These are phyloP conservation scores for Tinospora cordifolia DNA, from an alignment of 164 flowering plant genomes.

Conservation along the genomic window DNA sequence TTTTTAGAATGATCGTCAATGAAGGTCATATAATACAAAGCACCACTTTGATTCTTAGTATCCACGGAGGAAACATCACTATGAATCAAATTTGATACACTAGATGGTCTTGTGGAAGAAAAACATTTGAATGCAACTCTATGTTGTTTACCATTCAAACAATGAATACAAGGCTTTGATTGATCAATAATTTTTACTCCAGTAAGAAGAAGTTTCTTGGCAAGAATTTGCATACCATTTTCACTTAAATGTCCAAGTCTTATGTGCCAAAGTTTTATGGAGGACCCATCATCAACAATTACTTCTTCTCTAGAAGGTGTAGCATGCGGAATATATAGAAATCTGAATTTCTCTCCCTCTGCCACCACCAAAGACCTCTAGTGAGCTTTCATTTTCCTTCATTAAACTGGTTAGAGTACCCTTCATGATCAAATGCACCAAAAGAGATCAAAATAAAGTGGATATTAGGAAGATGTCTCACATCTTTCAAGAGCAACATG, in stretches of 20 bases:
- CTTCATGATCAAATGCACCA: neutral
- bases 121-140: neutral
- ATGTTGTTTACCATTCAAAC: neutral
- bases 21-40: slow-evolving; percentile 2
- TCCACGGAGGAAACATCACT: neutral
- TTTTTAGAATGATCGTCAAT: slow-evolving; percentile 2
- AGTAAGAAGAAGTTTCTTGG: neutral
- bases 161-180: neutral
- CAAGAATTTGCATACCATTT: neutral
- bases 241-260: neutral
- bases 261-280: neutral
- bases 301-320: neutral
- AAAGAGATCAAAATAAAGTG: neutral
- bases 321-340: neutral
- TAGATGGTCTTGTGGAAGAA: neutral
- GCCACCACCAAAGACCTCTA: neutral
- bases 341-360: neutral
- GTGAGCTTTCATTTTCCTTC: neutral
- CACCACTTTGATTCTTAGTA: neutral
- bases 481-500: neutral
- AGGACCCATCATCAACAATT: neutral
- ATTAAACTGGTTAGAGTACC: neutral
- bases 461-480: neutral
- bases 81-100: neutral
- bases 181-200: neutral